Percentiles rank a stretch among this genome's conserved stretches.
phyloP scores from a whole-genome alignment of 345 rosid species.

The Psidium guajava region DNA sequence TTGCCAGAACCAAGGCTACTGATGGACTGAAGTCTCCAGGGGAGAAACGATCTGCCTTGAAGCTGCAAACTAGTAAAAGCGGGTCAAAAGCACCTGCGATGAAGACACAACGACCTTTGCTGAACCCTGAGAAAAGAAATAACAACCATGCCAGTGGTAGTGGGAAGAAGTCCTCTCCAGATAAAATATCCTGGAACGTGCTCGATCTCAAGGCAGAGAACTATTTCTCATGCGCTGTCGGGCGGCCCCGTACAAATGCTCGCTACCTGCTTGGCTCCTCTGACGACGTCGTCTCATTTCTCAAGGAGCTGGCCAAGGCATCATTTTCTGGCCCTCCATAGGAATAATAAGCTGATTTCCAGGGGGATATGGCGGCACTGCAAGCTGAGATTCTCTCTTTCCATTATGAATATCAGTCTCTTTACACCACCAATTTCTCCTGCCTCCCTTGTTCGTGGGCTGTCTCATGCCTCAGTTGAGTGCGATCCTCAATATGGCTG shows the following conservation, averaged over 20 bases:
- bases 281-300: slow-evolving; percentile 69
- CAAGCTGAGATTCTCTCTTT: neutral
- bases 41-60: slow-evolving; percentile 46
- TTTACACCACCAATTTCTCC: neutral
- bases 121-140: slow-evolving; percentile 36
- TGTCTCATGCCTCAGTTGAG: neutral
- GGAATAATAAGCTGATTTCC: neutral
- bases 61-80: slow-evolving; percentile 50
- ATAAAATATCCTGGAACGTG: slow-evolving; percentile 86
- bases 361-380: neutral
- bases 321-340: neutral
- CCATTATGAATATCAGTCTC: neutral
- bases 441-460: neutral
- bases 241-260: slow-evolving; percentile 73
- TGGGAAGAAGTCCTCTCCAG: slow-evolving; percentile 49
- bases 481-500: neutral
- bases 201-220: slow-evolving; percentile 97
- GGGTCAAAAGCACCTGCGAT: slow-evolving; percentile 53
- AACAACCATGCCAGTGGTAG: slow-evolving; percentile 24
- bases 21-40: slow-evolving; percentile 47
- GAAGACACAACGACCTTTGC: slow-evolving; percentile 45
- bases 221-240: slow-evolving; percentile 94
- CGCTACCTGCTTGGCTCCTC: slow-evolving; percentile 66
- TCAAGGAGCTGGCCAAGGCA: slow-evolving; percentile 42
- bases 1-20: slow-evolving; percentile 44